These are phyloP conservation scores for Nevesoporus exiguus DNA, from an alignment of 768 basidiomycete species.

Conservation along the genomic window DNA sequence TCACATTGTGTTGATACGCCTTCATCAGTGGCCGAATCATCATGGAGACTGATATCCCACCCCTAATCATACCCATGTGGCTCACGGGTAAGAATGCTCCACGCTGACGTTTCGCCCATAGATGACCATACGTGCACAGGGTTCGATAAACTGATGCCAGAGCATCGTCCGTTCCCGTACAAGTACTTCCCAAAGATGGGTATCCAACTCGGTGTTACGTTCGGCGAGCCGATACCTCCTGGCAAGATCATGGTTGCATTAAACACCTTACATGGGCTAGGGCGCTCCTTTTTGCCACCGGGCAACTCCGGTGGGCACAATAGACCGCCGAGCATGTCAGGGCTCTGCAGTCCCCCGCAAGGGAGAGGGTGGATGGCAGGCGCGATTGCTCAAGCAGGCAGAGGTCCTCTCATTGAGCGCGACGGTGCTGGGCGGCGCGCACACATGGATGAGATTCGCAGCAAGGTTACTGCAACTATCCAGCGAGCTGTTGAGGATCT, in stretches of 20 bases:
- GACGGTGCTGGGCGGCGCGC: slow-evolving; percentile 10
- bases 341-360: not conserved
- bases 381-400: slow-evolving; percentile 3
- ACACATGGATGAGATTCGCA: slow-evolving; percentile 42
- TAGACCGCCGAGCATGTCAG: not conserved
- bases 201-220: slow-evolving; percentile 65
- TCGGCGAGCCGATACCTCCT: slow-evolving; percentile 68
- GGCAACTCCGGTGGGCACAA: not conserved
- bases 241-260: slow-evolving; percentile 33
- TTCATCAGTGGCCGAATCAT: slow-evolving; percentile 71
- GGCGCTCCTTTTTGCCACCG: not conserved
- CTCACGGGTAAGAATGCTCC: slow-evolving; percentile 55
- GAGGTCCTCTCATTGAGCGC: not conserved
- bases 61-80: slow-evolving; percentile 91
- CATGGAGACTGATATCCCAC: slow-evolving; percentile 62
- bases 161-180: slow-evolving; percentile 70
- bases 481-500: slow-evolving; percentile 52
- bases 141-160: slow-evolving; percentile 90
- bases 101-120: not conserved
- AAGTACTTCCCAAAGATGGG: slow-evolving; percentile 66
- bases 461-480: slow-evolving; percentile 51
- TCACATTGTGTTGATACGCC: slow-evolving; percentile 3
- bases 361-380: slow-evolving; percentile 16
- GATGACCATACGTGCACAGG: slow-evolving; percentile 35
- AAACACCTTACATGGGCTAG: slow-evolving; percentile 1